Evolutionary conservation across 257 asterid genomes (phyloP).

Genomic region (Nicotiana knightiana): DNA sequence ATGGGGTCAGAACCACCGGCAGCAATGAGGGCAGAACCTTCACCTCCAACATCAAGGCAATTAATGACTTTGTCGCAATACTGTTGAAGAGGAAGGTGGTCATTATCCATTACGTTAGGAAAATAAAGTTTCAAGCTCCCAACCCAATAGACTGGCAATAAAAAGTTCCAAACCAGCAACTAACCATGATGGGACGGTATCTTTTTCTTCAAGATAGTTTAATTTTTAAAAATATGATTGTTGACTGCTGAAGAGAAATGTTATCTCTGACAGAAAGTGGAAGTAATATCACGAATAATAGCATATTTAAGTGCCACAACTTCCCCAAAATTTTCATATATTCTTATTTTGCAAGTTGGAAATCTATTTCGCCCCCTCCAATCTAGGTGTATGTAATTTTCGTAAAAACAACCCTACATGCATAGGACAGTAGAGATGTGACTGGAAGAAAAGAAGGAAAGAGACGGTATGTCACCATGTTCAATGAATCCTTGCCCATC

Average conservation of each 20-base stretch:
- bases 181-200: neutral
- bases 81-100: conserved; percentile 28
- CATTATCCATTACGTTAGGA: neutral
- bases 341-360: neutral
- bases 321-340: neutral
- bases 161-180: neutral
- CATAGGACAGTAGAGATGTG: neutral
- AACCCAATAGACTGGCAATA: neutral
- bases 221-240: neutral
- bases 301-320: neutral
- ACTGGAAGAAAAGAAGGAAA: neutral
- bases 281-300: neutral
- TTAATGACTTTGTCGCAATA: conserved; percentile 67
- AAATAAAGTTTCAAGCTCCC: neutral
- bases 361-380: neutral
- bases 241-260: neutral
- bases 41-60: conserved; percentile 95
- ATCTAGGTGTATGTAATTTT: neutral
- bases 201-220: neutral
- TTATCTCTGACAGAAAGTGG: neutral
- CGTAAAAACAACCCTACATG: neutral
- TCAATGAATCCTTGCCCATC: conserved; percentile 62
- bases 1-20: conserved; percentile 82
- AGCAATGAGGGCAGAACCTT: conserved; percentile 80
- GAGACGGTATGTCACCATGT: conserved; percentile 39